phyloP scores from a whole-genome alignment of 148 eudicot species.

The Camellia lanceoleosa region DNA sequence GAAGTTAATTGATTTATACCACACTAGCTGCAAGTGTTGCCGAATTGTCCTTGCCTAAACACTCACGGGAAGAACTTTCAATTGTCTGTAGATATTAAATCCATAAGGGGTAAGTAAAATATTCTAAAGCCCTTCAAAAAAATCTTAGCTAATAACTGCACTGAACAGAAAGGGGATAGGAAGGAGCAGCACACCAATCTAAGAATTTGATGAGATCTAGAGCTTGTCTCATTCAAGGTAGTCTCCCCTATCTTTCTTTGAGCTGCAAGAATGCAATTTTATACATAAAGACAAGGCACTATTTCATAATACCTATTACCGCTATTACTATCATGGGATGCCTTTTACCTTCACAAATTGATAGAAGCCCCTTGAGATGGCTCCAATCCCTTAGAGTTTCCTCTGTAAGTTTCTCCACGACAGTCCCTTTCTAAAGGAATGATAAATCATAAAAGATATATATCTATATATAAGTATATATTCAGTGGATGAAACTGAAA shows the following conservation, averaged over 20 bases:
- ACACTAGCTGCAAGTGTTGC: constrained; percentile 77
- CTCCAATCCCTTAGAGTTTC: constrained; percentile 54
- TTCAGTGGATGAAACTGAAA: no score
- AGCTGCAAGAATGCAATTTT: constrained; percentile 44
- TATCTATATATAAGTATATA: constrained; percentile 14
- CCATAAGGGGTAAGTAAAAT: constrained; percentile 3
- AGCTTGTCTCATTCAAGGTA: constrained; percentile 75
- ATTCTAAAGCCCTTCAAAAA: no score
- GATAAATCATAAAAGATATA: neutral
- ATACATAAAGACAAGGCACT: no score
- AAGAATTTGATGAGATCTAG: constrained; percentile 92
- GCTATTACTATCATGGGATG: neutral
- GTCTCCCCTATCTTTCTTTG: constrained; percentile 95
- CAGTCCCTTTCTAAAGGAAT: constrained; percentile 72
- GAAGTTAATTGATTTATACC: constrained; percentile 40
- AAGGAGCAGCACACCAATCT: constrained; percentile 55
- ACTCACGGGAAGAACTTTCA: constrained; percentile 71
- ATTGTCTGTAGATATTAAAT: constrained; percentile 53
- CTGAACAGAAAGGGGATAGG: neutral
- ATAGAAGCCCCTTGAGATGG: constrained; percentile 81
- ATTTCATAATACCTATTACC: neutral
- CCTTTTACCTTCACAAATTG: constrained; percentile 68
- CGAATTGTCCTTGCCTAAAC: constrained; percentile 44
- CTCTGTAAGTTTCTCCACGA: constrained; percentile 81
- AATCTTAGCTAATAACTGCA: neutral